phyloP scores from a whole-genome alignment of 2,329 filamentous ascomycete species.

The Incumbomyces delicatus region DNA sequence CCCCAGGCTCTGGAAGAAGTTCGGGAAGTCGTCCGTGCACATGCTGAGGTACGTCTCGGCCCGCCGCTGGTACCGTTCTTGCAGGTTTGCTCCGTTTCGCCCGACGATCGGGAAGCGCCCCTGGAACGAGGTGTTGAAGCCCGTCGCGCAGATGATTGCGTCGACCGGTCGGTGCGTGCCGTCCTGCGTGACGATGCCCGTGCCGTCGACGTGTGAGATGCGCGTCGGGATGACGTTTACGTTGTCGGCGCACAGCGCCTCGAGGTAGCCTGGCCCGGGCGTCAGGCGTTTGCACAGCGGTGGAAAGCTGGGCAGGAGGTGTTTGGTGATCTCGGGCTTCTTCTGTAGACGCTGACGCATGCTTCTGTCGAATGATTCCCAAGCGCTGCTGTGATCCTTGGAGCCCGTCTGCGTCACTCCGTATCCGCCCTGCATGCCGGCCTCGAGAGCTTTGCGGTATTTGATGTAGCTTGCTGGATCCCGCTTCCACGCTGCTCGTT shows the following conservation, averaged over 20 bases:
- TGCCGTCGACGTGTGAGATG: constrained; percentile 13
- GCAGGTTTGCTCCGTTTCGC: constrained; percentile 20
- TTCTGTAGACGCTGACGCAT: constrained; percentile 20
- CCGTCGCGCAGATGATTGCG: constrained; percentile 30
- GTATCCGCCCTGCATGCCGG: constrained; percentile 22
- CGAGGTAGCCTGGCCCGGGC: constrained; percentile 35
- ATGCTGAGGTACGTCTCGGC: constrained; percentile 30
- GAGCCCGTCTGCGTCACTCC: constrained; percentile 16
- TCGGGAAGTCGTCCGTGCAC: constrained; percentile 26
- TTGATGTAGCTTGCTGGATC: constrained; percentile 20
- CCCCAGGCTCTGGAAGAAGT: constrained; percentile 28
- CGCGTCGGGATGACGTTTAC: constrained; percentile 12
- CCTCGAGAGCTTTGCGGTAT: constrained; percentile 27
- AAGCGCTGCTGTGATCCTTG: constrained; percentile 14
- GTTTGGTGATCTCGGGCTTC: constrained; percentile 27
- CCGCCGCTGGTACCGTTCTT: constrained; percentile 21
- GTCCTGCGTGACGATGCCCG: constrained; percentile 20
- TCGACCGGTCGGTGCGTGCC: constrained; percentile 27
- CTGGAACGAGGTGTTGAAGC: constrained; percentile 29
- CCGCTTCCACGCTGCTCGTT: constrained; percentile 18
- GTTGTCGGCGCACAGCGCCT: constrained; percentile 20
- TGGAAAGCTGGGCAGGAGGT: constrained; percentile 33
- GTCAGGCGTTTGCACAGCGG: constrained; percentile 36
- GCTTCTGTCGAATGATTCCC: constrained; percentile 10
- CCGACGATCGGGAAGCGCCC: constrained; percentile 29